phyloP scores from a whole-genome alignment of 306 rosid species.

The Casuarina cunninghamiana region DNA sequence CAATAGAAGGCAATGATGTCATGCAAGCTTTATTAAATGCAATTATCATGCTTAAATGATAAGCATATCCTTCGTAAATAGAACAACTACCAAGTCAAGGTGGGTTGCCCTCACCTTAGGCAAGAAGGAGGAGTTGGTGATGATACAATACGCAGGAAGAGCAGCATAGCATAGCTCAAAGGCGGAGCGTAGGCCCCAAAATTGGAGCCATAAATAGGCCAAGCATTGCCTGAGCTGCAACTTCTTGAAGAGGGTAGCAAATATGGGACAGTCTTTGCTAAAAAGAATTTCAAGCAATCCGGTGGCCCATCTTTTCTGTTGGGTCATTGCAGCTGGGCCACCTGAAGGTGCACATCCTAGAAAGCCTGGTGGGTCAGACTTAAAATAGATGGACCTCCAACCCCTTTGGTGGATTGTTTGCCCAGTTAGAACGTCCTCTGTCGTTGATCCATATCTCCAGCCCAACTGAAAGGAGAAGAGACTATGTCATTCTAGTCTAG shows the following conservation, averaged over 20 bases:
- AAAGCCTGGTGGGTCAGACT: constrained; percentile 39
- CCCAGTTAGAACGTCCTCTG: constrained; percentile 41
- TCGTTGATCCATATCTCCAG: constrained; percentile 35
- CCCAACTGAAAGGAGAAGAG: constrained; percentile 26
- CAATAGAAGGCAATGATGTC: too few relatives aligned
- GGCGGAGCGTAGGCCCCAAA: constrained; percentile 27
- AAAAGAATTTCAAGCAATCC: constrained; percentile 45
- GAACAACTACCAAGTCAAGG: too few relatives aligned
- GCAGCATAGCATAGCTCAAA: constrained; percentile 36
- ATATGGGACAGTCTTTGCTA: constrained; percentile 33
- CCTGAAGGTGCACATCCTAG: constrained; percentile 41
- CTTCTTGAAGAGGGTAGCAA: constrained; percentile 15
- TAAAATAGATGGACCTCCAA: constrained; percentile 25
- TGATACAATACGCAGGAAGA: constrained; percentile 39
- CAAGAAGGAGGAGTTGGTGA: constrained; percentile 37
- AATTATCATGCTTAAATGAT: too few relatives aligned
- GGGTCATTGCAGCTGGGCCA: constrained; percentile 37
- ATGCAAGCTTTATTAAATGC: too few relatives aligned
- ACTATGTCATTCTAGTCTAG: too few relatives aligned
- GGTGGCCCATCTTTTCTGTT: constrained; percentile 43
- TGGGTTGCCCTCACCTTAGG: constrained; percentile 40
- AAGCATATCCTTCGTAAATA: too few relatives aligned
- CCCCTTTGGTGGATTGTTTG: constrained; percentile 36
- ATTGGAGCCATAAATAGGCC: constrained; percentile 20
- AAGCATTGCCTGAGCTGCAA: constrained; percentile 41